Base-by-base conservation (phyloP, 257 asterid species). In the Nicotiana otophora region DNA sequence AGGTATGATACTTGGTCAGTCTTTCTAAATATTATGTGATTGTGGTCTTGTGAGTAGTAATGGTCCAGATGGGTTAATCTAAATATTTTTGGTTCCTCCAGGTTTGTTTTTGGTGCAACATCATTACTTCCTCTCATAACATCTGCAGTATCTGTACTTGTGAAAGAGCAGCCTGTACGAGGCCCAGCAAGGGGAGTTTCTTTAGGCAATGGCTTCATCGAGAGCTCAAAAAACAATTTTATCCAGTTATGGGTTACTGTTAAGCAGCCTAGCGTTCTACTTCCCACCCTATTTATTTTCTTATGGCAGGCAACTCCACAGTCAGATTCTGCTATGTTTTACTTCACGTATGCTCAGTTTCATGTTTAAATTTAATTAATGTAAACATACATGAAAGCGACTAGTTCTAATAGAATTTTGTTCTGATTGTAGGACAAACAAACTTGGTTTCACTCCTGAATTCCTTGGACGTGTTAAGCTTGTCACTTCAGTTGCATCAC, bases 261-360 rank as follows among this genome's bases (percentile, higher is more conserved):
- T 64, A 96, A 86, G 88, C 92, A 91, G 81, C 98, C 97, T 77
- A 90, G 86, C 31, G 97, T 96, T 48, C 85, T 96, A 84, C 97
- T 94, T 84, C 99, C 99, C 28, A 94, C 99, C n/a, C 62, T 96
- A 51, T 96, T 96, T 84, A 91, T 96, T 66, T 96, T 96, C 88
- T 89, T 94, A 17, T 96, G 98, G 98, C 98, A 96, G 89, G 93
- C 97, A 75, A 96, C 98, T 6, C 99, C 99, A 6, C 98, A 94
- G 14, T 96, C 99, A 19, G 99, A 94, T 83, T 92, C 98, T 51
- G 99, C 98, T 81, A 93, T 94, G 99, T 96, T 96, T 86, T 96
- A 90, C 88, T 96, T 94, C 94, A 96, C 91, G 98, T 94, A 92
- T 23, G 99, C 86, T 67, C 67, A 83, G 28, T 84, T 61, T 51